Evolutionary conservation across 306 rosid species (phyloP).

Genomic region (Castanopsis chinensis): DNA sequence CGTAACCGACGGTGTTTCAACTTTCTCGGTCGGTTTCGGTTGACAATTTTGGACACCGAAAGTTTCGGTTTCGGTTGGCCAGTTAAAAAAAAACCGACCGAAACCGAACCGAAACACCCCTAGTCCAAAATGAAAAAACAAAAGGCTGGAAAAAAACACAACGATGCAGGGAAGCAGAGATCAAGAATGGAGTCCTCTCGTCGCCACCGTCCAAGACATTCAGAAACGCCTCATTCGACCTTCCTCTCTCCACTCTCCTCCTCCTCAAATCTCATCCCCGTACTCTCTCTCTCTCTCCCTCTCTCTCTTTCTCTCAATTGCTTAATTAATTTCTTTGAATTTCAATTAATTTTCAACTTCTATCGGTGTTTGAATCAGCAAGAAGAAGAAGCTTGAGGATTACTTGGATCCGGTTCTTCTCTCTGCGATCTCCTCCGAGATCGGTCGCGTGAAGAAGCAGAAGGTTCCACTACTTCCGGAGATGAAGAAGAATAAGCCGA

Average conservation of each 20-base stretch:
- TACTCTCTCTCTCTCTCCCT: too few relatives aligned
- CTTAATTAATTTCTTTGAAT: neutral
- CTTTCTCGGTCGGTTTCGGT: too few relatives aligned
- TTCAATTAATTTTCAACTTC: neutral
- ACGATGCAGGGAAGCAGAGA: slow-evolving; percentile 18
- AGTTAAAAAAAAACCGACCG: too few relatives aligned
- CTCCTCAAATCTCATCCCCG: neutral
- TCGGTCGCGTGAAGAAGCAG: slow-evolving; percentile 11
- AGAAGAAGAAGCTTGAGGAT: slow-evolving; percentile 27
- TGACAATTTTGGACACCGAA: too few relatives aligned
- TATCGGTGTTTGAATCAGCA: neutral
- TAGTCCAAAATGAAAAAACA: too few relatives aligned
- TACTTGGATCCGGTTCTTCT: slow-evolving; percentile 35
- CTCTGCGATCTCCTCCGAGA: slow-evolving; percentile 17
- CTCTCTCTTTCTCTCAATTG: neutral
- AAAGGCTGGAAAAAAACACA: neutral
- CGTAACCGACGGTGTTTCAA: too few relatives aligned
- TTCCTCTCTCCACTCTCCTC: slow-evolving; percentile 10
- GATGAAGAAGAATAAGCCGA: slow-evolving; percentile 17
- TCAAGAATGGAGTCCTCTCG: slow-evolving; percentile 9
- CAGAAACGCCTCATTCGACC: slow-evolving; percentile 32
- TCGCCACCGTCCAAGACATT: slow-evolving; percentile 35
- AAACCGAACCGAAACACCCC: too few relatives aligned
- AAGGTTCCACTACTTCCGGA: neutral
- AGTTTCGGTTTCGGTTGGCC: too few relatives aligned